A percentile compares a stretch with the other conserved stretches of the same genome.
phyloP scores from a whole-genome alignment of 257 asterid genomes.

The Jacaranda mimosifolia region DNA sequence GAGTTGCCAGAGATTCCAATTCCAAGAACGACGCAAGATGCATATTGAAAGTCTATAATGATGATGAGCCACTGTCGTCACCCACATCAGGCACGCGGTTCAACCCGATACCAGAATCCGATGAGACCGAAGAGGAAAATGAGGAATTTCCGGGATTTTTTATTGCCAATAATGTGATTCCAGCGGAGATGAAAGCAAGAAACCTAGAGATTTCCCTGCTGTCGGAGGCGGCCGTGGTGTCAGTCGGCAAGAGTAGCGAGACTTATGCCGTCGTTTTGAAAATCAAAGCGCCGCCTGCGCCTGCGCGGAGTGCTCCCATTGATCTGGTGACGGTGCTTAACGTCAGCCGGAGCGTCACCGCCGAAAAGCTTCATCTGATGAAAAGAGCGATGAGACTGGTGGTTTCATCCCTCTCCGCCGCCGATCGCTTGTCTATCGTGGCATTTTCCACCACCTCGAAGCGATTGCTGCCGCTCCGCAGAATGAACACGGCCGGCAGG shows the following conservation, averaged over 20 bases:
- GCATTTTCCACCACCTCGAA: conserved; percentile 79
- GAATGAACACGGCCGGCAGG: conserved; percentile 70
- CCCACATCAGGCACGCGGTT: conserved; percentile 65
- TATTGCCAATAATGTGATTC: background rate
- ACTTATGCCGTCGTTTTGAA: conserved; percentile 60
- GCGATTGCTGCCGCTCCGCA: conserved; percentile 65
- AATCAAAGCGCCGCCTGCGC: conserved; percentile 59
- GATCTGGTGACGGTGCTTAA: conserved; percentile 78
- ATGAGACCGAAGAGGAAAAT: conserved; percentile 61
- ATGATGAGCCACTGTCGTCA: conserved; percentile 76
- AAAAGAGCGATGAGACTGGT: conserved; percentile 64
- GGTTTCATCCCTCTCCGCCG: conserved; percentile 62
- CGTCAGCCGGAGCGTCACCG: conserved; percentile 59
- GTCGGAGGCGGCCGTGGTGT: conserved; percentile 69
- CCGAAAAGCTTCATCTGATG: conserved; percentile 62
- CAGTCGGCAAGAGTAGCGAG: conserved; percentile 62
- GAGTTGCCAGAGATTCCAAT: background rate
- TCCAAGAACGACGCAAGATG: conserved; percentile 28
- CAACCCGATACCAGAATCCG: conserved; percentile 82
- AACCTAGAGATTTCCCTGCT: conserved; percentile 52
- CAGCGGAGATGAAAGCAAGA: background rate
- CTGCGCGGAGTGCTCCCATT: conserved; percentile 56
- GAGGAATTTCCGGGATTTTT: conserved; percentile 72
- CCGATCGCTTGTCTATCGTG: conserved; percentile 76
- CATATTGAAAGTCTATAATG: conserved; percentile 65